Conservation (phyloP, 2,329 filamentous ascomycete species). For the Exutisphaerella laricina region DNA sequence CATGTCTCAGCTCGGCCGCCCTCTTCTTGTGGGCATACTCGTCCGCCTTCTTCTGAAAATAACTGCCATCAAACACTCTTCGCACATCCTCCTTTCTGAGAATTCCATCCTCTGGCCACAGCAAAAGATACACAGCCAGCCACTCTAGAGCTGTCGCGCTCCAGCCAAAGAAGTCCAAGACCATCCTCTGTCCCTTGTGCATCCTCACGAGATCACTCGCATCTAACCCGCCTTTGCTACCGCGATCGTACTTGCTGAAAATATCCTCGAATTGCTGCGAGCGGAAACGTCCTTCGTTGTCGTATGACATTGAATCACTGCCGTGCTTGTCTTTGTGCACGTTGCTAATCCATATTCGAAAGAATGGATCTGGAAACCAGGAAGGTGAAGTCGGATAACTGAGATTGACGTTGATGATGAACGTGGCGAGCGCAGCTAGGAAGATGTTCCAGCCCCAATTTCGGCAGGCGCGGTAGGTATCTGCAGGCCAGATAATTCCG, state of each 20-base stretch:
- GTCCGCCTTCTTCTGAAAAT: slow-evolving; percentile 43
- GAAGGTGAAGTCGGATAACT: slow-evolving; percentile 43
- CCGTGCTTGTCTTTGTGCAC: slow-evolving; percentile 43
- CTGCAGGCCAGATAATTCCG: slow-evolving; percentile 49
- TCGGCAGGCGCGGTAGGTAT: slow-evolving; percentile 47
- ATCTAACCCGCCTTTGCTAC: slow-evolving; percentile 37
- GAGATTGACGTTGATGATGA: slow-evolving; percentile 48
- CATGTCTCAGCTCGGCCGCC: neutral
- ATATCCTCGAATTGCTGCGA: slow-evolving; percentile 46
- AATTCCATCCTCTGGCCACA: slow-evolving; percentile 52
- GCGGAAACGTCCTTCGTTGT: slow-evolving; percentile 43
- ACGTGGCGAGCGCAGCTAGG: slow-evolving; percentile 41
- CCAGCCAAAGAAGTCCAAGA: slow-evolving; percentile 44
- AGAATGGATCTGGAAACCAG: slow-evolving; percentile 43
- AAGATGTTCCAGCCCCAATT: slow-evolving; percentile 42
- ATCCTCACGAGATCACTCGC: slow-evolving; percentile 36
- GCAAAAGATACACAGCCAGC: slow-evolving; percentile 49
- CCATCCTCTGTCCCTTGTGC: slow-evolving; percentile 39
- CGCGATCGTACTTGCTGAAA: slow-evolving; percentile 42
- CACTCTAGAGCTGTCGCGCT: slow-evolving; percentile 43
- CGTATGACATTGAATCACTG: slow-evolving; percentile 40
- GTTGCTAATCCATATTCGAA: slow-evolving; percentile 37
- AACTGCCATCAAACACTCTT: slow-evolving; percentile 48
- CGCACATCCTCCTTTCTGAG: slow-evolving; percentile 56
- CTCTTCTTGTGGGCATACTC: slow-evolving; percentile 27